Evolutionary conservation across 306 rosid genomes (phyloP), one percentile per base, ranked within the genome.

Genomic region (Castanopsis chinensis): DNA sequence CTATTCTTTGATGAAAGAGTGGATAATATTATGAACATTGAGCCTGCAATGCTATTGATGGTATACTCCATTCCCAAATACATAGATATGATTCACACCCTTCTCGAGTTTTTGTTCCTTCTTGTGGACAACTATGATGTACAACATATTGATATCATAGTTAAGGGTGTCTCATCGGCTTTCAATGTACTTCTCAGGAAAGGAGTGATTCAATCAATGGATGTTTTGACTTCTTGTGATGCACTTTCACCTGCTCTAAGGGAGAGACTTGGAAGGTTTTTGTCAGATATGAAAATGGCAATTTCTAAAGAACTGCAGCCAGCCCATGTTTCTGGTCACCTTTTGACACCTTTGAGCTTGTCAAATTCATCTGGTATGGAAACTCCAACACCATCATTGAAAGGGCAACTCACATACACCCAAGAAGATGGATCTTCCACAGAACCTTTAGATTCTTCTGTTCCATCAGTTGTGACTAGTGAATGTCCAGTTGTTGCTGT

Each of bases 1-100:
- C 97, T 94, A 51, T 94, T 91, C 69, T 92, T 88, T 37, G 87
- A 92, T 43, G 90, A 88, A 74, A 84, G 63, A 13, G 76, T 82
- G 53, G 98, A 91, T 69, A 92, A 60, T 55, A 77, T 94, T 51
- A 94, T 94, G 98, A 89, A 91, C 79, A 89, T 94, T 71, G 97
- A 94, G 83, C 98, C 97, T 69, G 94, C 97, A 25, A 63, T 92
- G 79, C 77, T 94, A 41, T 83, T 94, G 75, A 91, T 94, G 90
- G 91, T 91, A 35, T 79, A 82, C 77, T 94, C 94, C 58, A 78
- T 94, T 69, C 92, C 94, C 37, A 27, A 77, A 55, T 94, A 88
- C 69, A 73, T 86, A 15, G 89, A 91, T 51, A 77, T 91, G 64
- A 91, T 94, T 52, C 87, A 82, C 61, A 61, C 82, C 68, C 94